Evolutionary conservation across 495 filamentous ascomycete genomes (phyloP).

Genomic region (Tetracladium marchalianum): DNA sequence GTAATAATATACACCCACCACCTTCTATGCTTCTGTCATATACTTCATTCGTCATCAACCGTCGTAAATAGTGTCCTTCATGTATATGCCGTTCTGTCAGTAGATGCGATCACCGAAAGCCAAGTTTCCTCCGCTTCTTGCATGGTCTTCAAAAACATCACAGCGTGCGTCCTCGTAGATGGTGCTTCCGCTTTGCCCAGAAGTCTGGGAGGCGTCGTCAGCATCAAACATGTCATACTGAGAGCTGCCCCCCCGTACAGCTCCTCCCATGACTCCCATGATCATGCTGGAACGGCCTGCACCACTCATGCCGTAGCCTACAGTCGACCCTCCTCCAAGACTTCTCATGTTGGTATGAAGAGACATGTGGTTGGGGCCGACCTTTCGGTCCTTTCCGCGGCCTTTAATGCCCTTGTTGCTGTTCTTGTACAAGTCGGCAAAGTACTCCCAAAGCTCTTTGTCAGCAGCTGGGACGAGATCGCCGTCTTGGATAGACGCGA

Average conservation of each 20-base stretch:
- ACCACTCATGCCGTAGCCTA: slow-evolving; percentile 6
- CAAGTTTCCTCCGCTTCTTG: slow-evolving; percentile 25
- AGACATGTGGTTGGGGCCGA: slow-evolving; percentile 19
- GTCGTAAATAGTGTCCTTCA: slow-evolving; percentile 12
- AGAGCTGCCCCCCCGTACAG: not conserved
- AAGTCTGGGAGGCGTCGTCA: slow-evolving; percentile 30
- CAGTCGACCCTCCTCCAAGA: not conserved
- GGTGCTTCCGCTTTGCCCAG: slow-evolving; percentile 23
- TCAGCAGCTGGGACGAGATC: slow-evolving; percentile 57
- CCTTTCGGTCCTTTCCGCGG: slow-evolving; percentile 71
- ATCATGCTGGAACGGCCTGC: slow-evolving; percentile 11
- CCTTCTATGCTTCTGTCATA: slow-evolving; percentile 11
- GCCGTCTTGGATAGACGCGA: slow-evolving; percentile 52
- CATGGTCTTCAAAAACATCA: slow-evolving; percentile 17
- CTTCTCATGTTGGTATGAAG: slow-evolving; percentile 3
- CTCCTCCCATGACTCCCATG: not conserved
- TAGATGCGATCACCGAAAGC: slow-evolving; percentile 33
- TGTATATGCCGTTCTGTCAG: slow-evolving; percentile 14
- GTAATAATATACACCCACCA: slow-evolving; percentile 22
- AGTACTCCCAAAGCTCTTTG: slow-evolving; percentile 77
- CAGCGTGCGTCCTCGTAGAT: slow-evolving; percentile 31
- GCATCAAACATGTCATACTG: slow-evolving; percentile 36
- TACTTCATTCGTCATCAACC: slow-evolving; percentile 20
- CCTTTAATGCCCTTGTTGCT: slow-evolving; percentile 92
- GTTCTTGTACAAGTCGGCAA: slow-evolving; percentile 83